Conservation (phyloP, 208 protist genomes). For the Trypanosoma lewisi region DNA sequence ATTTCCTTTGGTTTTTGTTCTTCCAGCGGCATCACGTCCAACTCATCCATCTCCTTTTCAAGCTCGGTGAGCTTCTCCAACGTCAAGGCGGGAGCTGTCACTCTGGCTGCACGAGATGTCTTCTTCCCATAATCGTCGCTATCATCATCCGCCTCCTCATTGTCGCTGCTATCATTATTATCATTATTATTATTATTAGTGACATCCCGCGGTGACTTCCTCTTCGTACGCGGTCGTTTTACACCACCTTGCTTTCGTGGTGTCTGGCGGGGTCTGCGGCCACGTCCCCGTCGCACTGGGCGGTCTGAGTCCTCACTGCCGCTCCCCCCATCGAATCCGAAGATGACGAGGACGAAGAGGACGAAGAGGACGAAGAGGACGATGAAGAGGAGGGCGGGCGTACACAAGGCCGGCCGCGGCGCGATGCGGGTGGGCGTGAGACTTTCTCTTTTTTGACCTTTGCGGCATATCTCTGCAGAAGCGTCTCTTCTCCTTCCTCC, state of each 20-base stretch:
- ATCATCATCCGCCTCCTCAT: neutral
- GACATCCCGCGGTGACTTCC: neutral
- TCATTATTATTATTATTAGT: too few species aligned
- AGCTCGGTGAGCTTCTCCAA: slow-evolving; percentile 17
- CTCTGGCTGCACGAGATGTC: neutral
- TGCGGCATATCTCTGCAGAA: neutral
- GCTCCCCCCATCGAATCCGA: neutral
- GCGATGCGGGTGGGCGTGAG: neutral
- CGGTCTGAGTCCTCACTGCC: neutral
- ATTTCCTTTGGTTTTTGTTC: slow-evolving; percentile 15
- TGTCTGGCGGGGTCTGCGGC: neutral
- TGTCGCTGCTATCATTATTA: neutral
- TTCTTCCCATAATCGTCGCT: neutral
- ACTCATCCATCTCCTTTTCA: slow-evolving; percentile 17
- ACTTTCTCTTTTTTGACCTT: neutral
- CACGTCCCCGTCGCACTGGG: neutral
- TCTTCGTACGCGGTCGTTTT: neutral
- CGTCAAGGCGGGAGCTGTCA: neutral
- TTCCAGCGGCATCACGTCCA: slow-evolving; percentile 17
- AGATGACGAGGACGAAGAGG: slow-evolving; percentile 9
- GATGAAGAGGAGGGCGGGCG: neutral
- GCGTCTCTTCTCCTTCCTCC: neutral
- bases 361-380: neutral
- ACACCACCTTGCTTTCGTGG: neutral
- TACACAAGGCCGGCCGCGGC: neutral